phyloP scores from a whole-genome alignment of 169 alveolate species.

The Cryptosporidium ubiquitum region DNA sequence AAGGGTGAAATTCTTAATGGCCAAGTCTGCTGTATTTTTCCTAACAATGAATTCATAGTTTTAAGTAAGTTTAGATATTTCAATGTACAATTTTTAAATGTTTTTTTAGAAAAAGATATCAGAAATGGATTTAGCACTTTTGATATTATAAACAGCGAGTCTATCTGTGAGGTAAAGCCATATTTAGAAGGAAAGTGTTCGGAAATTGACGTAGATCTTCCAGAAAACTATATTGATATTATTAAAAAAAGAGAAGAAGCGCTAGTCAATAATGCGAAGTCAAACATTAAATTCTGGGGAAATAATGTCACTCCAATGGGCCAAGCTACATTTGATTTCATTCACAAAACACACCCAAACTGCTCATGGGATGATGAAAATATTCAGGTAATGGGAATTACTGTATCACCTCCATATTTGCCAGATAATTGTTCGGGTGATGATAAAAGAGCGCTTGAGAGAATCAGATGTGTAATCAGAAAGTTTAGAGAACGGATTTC shows the following conservation, averaged over 20 bases:
- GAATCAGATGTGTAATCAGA: constrained; percentile 55
- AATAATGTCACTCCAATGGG: constrained; percentile 66
- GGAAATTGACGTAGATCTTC: constrained; percentile 20
- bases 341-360: constrained; percentile 69
- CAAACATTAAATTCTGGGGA: constrained; percentile 60
- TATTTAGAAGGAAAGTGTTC: constrained; percentile 8
- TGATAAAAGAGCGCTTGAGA: constrained; percentile 60
- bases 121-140: constrained; percentile 55
- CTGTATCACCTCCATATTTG: constrained; percentile 70
- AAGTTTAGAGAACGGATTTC: constrained; percentile 57
- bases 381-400: constrained; percentile 69
- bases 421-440: constrained; percentile 65
- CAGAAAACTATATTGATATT: constrained; percentile 40
- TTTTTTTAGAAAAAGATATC: constrained; percentile 33
- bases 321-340: constrained; percentile 68
- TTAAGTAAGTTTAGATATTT: constrained; percentile 46
- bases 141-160: constrained; percentile 31
- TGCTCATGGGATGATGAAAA: constrained; percentile 53
- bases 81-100: background rate
- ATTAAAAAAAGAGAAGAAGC: constrained; percentile 55
- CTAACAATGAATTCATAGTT: constrained; percentile 38
- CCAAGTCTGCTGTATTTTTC: constrained; percentile 58
- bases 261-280: background rate
- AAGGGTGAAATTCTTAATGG: constrained; percentile 23
- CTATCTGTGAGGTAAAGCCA: constrained; percentile 35